These are phyloP conservation scores for Cairneyella variabilis DNA, from an alignment of 495 filamentous ascomycete genomes.

Conservation along the genomic window DNA sequence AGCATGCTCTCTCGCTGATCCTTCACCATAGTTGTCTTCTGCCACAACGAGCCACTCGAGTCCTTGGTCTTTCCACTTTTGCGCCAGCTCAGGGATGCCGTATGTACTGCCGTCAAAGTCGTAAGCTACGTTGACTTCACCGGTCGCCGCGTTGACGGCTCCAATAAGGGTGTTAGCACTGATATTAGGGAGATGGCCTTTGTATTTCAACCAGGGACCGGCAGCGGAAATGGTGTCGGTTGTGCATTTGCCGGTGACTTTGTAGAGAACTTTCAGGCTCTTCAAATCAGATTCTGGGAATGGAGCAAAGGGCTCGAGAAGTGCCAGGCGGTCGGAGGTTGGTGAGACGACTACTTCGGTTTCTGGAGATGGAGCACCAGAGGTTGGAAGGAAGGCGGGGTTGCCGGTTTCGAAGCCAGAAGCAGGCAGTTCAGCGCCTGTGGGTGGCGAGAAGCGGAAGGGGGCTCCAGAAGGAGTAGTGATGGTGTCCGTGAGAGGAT, in stretches of 20 bases:
- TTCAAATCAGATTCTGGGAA: conserved; percentile 76
- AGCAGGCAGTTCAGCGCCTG: conserved; percentile 70
- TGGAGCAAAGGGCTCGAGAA: conserved; percentile 84
- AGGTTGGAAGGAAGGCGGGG: conserved; percentile 66
- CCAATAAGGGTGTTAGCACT: conserved; percentile 93
- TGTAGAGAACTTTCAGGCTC: conserved; percentile 78
- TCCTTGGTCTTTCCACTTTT: conserved; percentile 69
- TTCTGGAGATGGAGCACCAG: conserved; percentile 61
- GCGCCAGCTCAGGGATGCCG: conserved; percentile 80
- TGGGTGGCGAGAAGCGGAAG: conserved; percentile 84
- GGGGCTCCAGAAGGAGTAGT: conserved; percentile 73
- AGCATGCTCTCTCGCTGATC: conserved; percentile 90
- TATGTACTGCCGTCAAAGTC: conserved; percentile 64
- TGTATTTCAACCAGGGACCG: conserved; percentile 98
- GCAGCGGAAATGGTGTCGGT: conserved; percentile 98
- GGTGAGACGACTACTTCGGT: conserved; percentile 73
- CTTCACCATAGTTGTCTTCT: conserved; percentile 98
- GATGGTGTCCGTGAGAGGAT: conserved; percentile 85
- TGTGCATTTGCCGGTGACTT: conserved; percentile 95
- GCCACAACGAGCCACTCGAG: conserved; percentile 88
- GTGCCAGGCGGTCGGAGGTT: conserved; percentile 79
- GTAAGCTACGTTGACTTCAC: conserved; percentile 87
- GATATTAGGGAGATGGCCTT: conserved; percentile 97
- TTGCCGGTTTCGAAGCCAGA: conserved; percentile 79
- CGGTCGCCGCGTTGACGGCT: conserved; percentile 85